Base-by-base conservation (phyloP, 164 flowering plant species). In the Dillenia turbinata region DNA sequence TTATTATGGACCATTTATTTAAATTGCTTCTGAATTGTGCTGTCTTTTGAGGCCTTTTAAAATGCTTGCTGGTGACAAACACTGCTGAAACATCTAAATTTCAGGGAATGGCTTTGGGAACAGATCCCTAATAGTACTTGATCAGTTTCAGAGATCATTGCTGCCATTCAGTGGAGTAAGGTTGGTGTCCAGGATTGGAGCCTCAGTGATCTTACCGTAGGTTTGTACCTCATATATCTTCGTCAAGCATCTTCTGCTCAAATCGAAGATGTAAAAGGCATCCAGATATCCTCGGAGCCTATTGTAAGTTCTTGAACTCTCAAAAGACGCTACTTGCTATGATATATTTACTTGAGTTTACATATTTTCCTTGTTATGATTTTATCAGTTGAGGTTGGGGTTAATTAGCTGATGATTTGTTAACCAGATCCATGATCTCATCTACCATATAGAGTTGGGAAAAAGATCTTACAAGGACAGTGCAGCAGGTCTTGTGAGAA, bases 181-280 rank as follows among this genome's bases (percentile, higher is more conserved):
- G 67, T 70, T 63, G 96, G 91, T 12, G 65, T 94, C 33, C 81
- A 84, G 59, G 92, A 85, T 66, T 94, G 96, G 99, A 89, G 88
- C 78, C 74, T 94, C 56, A 79, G 92, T 78, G 99, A 94, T 80
- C 81, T 94, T 69, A 86, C 96, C 0, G 60, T 88, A 49, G 97
- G 93, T 15, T 73, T 94, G 44, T 94, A 79, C 67, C 97, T 94
- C 54, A 67, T 87, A n/a, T 89, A 90, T 73, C 93, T 91, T 64
- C 88, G 79, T 52, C 97, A 87, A 77, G 90, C 96, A 65, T 87
- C 97, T 52, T 68, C 75, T 49, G 70, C 69, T 75, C 72, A 77
- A 44, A 64, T 76, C 53, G 95, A 94, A 72, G 89, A 86, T 70
- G 73, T 91, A 50, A 79, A 79, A 65, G 97, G 99, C 15, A 77